Percentiles rank a stretch among this genome's conserved stretches.
phyloP scores from a whole-genome alignment of 306 rosid genomes.

The Corylus americana region DNA sequence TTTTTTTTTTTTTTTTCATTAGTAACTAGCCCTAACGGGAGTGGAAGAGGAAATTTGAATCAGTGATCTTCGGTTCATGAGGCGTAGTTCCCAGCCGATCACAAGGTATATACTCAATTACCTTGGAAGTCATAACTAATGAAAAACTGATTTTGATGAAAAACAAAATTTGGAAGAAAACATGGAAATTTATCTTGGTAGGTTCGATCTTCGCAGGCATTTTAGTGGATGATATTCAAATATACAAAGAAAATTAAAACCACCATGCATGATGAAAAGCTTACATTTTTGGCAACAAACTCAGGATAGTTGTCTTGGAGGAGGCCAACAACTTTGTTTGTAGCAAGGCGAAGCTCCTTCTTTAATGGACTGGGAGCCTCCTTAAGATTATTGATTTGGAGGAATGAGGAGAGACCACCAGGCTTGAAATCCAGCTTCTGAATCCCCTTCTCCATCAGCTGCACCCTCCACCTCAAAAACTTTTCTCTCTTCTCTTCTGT shows the following conservation, averaged over 20 bases:
- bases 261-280: neutral
- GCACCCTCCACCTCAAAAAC: constrained; percentile 56
- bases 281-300: constrained; percentile 53
- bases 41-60: too few relatives aligned
- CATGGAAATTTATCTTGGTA: neutral
- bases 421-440: constrained; percentile 48
- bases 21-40: too few relatives aligned
- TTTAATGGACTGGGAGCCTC: constrained; percentile 46
- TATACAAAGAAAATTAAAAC: neutral
- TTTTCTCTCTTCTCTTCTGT: constrained; percentile 34
- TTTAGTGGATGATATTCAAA: neutral
- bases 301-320: constrained; percentile 62
- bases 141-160: neutral
- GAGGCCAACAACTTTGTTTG: constrained; percentile 35
- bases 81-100: too few relatives aligned
- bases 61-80: too few relatives aligned
- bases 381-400: constrained; percentile 51
- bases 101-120: too few relatives aligned
- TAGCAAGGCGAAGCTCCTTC: constrained; percentile 46
- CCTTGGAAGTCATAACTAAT: neutral
- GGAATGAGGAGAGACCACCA: constrained; percentile 50
- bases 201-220: neutral
- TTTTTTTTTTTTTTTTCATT: too few relatives aligned
- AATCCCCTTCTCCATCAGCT: constrained; percentile 53
- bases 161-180: neutral